phyloP scores from a whole-genome alignment of 495 filamentous ascomycete genomes.

The Articulospora tetracladia region DNA sequence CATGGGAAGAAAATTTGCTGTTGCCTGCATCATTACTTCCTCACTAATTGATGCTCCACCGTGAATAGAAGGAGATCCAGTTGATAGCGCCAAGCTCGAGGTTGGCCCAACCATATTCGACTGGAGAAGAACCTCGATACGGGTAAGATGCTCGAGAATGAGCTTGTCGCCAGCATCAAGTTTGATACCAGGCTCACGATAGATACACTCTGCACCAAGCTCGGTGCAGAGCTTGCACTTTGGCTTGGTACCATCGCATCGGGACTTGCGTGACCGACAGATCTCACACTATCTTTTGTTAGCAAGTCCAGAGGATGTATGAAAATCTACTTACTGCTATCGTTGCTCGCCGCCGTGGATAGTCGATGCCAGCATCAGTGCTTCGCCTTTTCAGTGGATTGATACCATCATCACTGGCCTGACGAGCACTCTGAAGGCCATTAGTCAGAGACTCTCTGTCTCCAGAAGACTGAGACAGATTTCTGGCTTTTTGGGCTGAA shows the following conservation, averaged over 20 bases:
- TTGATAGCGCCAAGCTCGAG: conserved; percentile 42
- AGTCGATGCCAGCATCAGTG: conserved; percentile 61
- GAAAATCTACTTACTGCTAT: conserved; percentile 57
- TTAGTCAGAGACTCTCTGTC: conserved; percentile 28
- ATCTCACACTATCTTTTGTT: conserved; percentile 63
- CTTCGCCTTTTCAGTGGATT: conserved; percentile 62
- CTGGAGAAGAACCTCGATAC: conserved; percentile 75
- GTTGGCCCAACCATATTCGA: conserved; percentile 52
- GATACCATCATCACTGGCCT: conserved; percentile 41
- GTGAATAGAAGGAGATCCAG: conserved; percentile 65
- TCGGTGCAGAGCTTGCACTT: conserved; percentile 82
- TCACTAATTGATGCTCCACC: conserved; percentile 62
- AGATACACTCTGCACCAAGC: conserved; percentile 77
- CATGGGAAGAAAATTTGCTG: conserved; percentile 48
- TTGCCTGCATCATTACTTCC: conserved; percentile 47
- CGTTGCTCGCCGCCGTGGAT: conserved; percentile 65
- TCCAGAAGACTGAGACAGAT: conserved; percentile 49
- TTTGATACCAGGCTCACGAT: conserved; percentile 83
- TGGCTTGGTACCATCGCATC: conserved; percentile 78
- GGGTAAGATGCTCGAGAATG: conserved; percentile 70
- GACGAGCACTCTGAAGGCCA: conserved; percentile 34
- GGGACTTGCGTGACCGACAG: conserved; percentile 76
- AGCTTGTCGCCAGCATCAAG: conserved; percentile 83
- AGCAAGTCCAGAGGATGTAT: conserved; percentile 4
- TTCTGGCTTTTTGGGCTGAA: conserved; percentile 52